Percentiles rank a stretch among this genome's conserved stretches.
These are phyloP conservation scores for Benincasa hispida DNA, from an alignment of 306 rosid species.

Conservation along the genomic window DNA sequence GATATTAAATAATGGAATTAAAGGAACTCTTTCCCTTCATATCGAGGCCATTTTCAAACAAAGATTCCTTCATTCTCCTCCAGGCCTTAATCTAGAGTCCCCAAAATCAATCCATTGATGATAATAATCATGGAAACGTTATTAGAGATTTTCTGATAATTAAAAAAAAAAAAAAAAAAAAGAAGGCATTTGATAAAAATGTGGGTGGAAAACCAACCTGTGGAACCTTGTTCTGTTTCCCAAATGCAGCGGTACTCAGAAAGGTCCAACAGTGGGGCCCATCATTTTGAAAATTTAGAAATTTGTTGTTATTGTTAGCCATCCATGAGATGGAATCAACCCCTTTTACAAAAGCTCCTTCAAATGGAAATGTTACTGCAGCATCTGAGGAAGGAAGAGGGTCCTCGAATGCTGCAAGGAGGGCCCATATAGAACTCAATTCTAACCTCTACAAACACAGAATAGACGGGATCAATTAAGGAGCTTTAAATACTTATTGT, in stretches of 20 bases:
- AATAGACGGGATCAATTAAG: neutral
- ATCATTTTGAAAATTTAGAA: conserved; percentile 26
- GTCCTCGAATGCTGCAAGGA: conserved; percentile 83
- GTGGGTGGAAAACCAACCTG: conserved; percentile 38
- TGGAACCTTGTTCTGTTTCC: conserved; percentile 82
- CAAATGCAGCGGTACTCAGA: conserved; percentile 74
- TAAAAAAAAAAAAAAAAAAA: neutral
- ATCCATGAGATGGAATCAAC: conserved; percentile 85
- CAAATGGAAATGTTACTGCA: conserved; percentile 44
- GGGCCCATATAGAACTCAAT: conserved; percentile 93
- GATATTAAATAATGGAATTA: neutral
- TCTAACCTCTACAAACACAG: conserved; percentile 55
- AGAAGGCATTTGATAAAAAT: neutral
- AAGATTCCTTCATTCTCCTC: neutral
- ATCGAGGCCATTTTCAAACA: neutral
- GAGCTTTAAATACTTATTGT: neutral
- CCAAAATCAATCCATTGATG: neutral
- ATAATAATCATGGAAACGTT: neutral
- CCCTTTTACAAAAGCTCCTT: conserved; percentile 94
- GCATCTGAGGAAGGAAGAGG: conserved; percentile 49
- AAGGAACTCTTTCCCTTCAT: neutral
- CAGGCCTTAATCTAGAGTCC: neutral
- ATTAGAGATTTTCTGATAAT: neutral
- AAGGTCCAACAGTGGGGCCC: conserved; percentile 92
- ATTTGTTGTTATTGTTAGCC: conserved; percentile 75